Base-by-base conservation (phyloP, 805 yeast species). In the Cyberlindnera subsufficiens region DNA sequence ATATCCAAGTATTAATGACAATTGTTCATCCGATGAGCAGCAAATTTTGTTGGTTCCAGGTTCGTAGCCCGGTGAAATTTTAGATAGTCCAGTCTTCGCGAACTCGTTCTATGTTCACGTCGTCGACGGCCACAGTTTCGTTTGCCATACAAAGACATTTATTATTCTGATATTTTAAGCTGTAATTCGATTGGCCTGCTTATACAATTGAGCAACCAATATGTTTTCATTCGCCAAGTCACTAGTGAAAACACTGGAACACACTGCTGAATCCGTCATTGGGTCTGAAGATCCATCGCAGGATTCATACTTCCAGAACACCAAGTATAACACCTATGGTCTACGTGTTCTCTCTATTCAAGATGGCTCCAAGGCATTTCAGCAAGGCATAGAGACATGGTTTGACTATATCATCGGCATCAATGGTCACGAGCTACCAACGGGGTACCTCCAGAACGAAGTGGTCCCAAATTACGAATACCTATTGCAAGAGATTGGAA, bases 341-440 rank as follows among this genome's bases (percentile, higher is more conserved):
- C 68, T 84, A 39, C 69, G 90, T 32, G 75, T 85, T 2, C 54
- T 84, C 2, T 65, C 69, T 22, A 77, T 77, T 3, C 67, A 64
- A 31, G 59, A 63, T 29, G 65, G 62, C 41, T 75, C 84, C 0
- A 63, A 66, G 13, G 82, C 75, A 14, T 61, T 64, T 7, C 68
- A 64, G 25, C 66, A 70, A 19, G 86, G 84, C 3, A 60, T 93
- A 25, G 95, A 89, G 62, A 72, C 93, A 9, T 84, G 87, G 78
- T 93, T 91, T 57, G 99, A 91, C 60, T 91, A 74, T 59, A 78
- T 91, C 30, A 72, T 88, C n/a, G 83, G 85, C 1, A 68, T 89
- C 43, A 86, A 91, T 53, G 87, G 86, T 36, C 82, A 76, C 49
- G 85, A 83, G 16, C 54, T 80, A 18, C 68, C 71, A 15, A 50